Evolutionary conservation across 108 stramenopile genomes (phyloP).

Genomic region (Mediolabrus comicus): DNA sequence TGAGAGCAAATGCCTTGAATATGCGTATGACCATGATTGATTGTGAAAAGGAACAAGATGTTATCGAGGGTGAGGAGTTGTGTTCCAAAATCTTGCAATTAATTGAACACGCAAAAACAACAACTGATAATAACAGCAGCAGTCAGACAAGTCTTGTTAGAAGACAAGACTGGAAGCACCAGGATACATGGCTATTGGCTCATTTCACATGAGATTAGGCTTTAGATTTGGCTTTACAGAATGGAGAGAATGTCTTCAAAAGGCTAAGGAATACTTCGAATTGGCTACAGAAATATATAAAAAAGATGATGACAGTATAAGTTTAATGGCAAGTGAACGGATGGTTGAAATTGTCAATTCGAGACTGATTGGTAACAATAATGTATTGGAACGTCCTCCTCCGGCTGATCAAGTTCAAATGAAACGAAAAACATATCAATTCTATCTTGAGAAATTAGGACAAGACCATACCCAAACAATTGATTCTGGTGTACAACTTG

Average conservation of each 20-base stretch:
- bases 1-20: neutral
- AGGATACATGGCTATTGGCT: neutral
- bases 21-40: neutral
- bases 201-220: neutral
- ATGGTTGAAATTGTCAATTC: neutral
- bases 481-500: neutral
- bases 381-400: neutral
- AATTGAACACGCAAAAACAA: neutral
- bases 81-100: neutral
- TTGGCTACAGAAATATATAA: neutral
- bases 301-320: neutral
- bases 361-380: neutral
- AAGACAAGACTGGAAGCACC: neutral
- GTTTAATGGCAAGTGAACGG: neutral
- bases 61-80: neutral
- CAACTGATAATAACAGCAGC: neutral
- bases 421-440: neutral
- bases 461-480: neutral
- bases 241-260: neutral
- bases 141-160: too few relatives aligned
- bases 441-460: neutral
- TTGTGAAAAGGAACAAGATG: neutral
- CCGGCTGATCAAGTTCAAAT: neutral
- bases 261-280: neutral
- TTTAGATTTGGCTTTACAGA: neutral